Base-by-base conservation (phyloP, 208 protist genomes). In the Trypanosoma scelopori region DNA sequence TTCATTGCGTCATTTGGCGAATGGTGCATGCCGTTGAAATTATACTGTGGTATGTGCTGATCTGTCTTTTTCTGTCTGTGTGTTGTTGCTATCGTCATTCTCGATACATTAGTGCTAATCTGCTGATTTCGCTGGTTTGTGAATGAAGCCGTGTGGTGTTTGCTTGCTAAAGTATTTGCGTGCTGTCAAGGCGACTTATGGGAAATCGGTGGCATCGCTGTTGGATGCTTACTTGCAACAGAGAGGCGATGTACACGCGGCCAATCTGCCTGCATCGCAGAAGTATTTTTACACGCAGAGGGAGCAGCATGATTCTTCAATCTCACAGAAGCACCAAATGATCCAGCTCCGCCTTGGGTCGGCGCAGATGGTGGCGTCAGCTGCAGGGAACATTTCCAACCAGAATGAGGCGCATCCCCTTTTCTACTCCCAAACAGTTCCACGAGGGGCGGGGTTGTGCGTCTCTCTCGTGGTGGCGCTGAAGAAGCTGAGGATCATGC, bases 341-440 rank as follows among this genome's bases (percentile, higher is more conserved):
- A 48, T 89, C 20, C 85, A 87, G 63, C 72, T 96, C 42, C 80
- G 90, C 1, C 75, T 96, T 18, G 87, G 87, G 12, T 83, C 72
- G 7, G 90, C 90, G 4, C 87, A 92, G 60, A 81, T 96, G 84
- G 76, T 96, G 25, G 68, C 78, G 53, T 77, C 82, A 32, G 82
- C 90, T 11, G 66, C 85, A 51, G 25, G 60, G n/a, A 69, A 72
- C 50, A 87, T 96, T 47, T 45, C 51, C 23, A 96, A 93, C 56
- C 43, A 76, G 20, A 93, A 96, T 71, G 82, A 85, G 47, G 87
- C 78, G 3, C 87, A 96, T 69, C 90, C 90, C n/a, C 76, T 96
- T 11, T 93, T 81, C 66, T 96, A 78, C 67, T 79, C 87, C 0
- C 84, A 91, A 65, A 91, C 85, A 4, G 77, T 76, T 6, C 87